Percentiles rank a stretch among this genome's conserved stretches.
Evolutionary conservation across 1,284 basidiomycete species (phyloP).

Genomic region (Psilocybe mexicana): DNA sequence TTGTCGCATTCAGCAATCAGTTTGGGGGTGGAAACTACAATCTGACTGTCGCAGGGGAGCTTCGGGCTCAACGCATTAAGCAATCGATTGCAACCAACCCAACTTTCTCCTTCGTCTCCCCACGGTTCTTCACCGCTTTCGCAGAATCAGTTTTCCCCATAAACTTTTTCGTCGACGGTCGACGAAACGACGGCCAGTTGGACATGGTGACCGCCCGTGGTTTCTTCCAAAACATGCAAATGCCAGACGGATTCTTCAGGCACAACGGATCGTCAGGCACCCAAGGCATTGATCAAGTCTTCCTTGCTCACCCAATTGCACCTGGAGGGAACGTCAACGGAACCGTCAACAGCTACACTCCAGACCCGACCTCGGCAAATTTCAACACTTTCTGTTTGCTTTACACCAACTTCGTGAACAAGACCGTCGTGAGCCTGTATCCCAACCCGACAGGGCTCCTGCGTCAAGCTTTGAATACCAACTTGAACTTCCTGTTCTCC

Average conservation of each 20-base stretch:
- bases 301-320: conserved; percentile 5
- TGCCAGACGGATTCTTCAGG: conserved; percentile 14
- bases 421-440: conserved; percentile 9
- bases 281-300: conserved; percentile 11
- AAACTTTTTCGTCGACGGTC: conserved; percentile 27
- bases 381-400: conserved; percentile 11
- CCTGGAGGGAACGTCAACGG: conserved; percentile 10
- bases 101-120: conserved; percentile 23
- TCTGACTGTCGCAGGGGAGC: conserved; percentile 24
- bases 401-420: conserved; percentile 10
- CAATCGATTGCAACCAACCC: conserved; percentile 28
- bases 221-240: conserved; percentile 12
- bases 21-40: conserved; percentile 28
- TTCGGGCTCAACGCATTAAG: conserved; percentile 22
- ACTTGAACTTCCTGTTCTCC: conserved; percentile 11
- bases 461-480: conserved; percentile 12
- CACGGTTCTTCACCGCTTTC: conserved; percentile 27
- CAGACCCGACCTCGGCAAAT: conserved; percentile 12
- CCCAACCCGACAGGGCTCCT: conserved; percentile 12
- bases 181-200: conserved; percentile 21
- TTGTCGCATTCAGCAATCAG: conserved; percentile 23
- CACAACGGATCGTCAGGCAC: conserved; percentile 6
- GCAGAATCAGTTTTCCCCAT: conserved; percentile 17
- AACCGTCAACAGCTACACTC: conserved; percentile 9
- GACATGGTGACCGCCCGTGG: conserved; percentile 12